Base-by-base conservation (phyloP, 768 basidiomycete genomes). In the Termitomyces sp. region DNA sequence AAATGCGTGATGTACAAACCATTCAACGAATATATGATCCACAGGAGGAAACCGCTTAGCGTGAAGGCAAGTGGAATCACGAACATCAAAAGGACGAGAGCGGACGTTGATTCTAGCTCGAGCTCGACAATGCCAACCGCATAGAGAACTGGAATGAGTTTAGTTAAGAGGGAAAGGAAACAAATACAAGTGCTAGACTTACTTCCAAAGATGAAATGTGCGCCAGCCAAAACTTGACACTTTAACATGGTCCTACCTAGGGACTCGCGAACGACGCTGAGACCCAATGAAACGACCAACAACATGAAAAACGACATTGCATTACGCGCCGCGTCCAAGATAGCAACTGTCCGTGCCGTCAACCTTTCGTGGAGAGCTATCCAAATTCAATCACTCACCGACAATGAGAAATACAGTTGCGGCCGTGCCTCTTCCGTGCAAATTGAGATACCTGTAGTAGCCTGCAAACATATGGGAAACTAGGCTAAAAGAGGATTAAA, bases 191-290 rank as follows among this genome's bases (percentile, higher is more conserved):
- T 11, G 15, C 16, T 28, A 22, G 42, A 76, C 89, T 64, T 72
- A 97, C 96, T 92, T 72, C 95, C 96, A 69, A 98, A 98, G 60
- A 95, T 68, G 68, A 97, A 97, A 73, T 98, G 96, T 40, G 89
- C 86, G 1, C 80, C 84, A 11, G 94, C 90, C 58, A 99, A 78
- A 22, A 89, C 70, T 68, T 93, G 88, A 62, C 94, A 94, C 68
- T 80, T 90, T 52, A 88, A 70, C 95, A 98, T 96, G 8, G 88
- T 88, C 7, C 77, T 76, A 0, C 94, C 96, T 12, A 99, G 78
- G 7, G 89, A 88, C 67, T 98, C 95, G 42, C 90, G 84, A 32
- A 98, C 94, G 33, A 98, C 94, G 65, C 91, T 93, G 44, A 97
- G 79, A 39, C 97, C 97, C 67, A 98, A 84, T 4, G 92, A 89